These are phyloP conservation scores for Fusarium nygamai DNA, from an alignment of 2,329 filamentous ascomycete genomes.

Conservation along the genomic window DNA sequence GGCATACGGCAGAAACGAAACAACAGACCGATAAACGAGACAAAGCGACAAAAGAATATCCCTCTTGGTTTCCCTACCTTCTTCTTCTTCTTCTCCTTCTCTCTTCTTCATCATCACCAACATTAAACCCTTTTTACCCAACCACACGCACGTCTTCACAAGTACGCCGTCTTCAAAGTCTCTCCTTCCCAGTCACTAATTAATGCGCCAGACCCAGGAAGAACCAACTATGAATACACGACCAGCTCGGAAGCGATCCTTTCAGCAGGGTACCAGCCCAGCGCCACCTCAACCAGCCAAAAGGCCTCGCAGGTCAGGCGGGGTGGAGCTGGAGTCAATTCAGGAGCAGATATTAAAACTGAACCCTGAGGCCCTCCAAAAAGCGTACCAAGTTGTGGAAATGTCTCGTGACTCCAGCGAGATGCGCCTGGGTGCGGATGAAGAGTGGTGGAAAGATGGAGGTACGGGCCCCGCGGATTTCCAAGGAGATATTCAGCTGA, in stretches of 20 bases:
- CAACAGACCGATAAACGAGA: not conserved
- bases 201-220: not conserved
- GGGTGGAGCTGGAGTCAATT: not conserved
- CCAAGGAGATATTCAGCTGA: not conserved
- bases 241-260: not conserved
- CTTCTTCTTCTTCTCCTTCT: not conserved
- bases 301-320: not conserved
- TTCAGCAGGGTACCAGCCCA: not conserved
- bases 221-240: not conserved
- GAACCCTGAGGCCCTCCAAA: too few species aligned
- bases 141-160: fast-evolving
- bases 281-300: not conserved
- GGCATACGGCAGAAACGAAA: not conserved
- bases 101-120: not conserved
- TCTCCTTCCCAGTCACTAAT: not conserved
- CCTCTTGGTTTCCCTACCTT: fast-evolving
- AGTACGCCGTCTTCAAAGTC: not conserved
- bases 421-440: too few species aligned
- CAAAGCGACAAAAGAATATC: not conserved
- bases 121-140: not conserved
- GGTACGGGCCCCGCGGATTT: not conserved
- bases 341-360: not conserved
- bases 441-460: not conserved
- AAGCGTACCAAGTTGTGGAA: too few species aligned
- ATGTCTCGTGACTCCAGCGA: not conserved